Percentiles rank a stretch among this genome's conserved stretches.
These are phyloP conservation scores for Acorus gramineus DNA, from an alignment of 106 monocot species.

Conservation along the genomic window DNA sequence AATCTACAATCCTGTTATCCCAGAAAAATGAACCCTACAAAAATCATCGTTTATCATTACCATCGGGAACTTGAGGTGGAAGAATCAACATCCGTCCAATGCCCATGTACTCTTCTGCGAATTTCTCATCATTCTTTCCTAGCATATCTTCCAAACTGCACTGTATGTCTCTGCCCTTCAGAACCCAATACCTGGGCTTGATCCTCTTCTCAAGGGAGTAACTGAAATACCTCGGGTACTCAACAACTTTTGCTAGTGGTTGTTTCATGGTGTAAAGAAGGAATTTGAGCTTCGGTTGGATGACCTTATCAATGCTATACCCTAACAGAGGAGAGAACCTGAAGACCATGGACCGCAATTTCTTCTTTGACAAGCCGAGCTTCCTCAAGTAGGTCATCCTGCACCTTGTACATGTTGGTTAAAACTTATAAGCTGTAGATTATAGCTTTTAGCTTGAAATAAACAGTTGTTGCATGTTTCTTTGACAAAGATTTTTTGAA, in stretches of 20 bases:
- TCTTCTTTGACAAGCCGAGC: conserved; percentile 51
- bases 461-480: too few species aligned
- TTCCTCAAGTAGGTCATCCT: conserved; percentile 65
- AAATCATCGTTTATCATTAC: too few species aligned
- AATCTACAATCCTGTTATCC: too few species aligned
- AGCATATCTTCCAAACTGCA: conserved; percentile 88
- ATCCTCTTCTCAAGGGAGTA: conserved; percentile 86
- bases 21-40: too few species aligned
- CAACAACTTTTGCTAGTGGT: conserved; percentile 70
- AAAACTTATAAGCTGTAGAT: too few species aligned
- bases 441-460: too few species aligned
- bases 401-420: too few species aligned
- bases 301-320: conserved; percentile 69
- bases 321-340: conserved; percentile 89
- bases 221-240: conserved; percentile 96
- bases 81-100: conserved; percentile 43
- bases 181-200: conserved; percentile 55
- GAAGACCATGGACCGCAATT: conserved; percentile 75
- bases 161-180: conserved; percentile 52
- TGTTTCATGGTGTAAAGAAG: conserved; percentile 58
- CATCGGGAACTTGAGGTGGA: conserved; percentile 16
- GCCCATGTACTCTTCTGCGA: conserved; percentile 68
- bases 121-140: conserved; percentile 63
- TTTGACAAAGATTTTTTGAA: too few species aligned
- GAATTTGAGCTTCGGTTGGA: conserved; percentile 85